phyloP scores from a whole-genome alignment of 2,329 filamentous ascomycete species.

The Purpureocillium takamizusanense region DNA sequence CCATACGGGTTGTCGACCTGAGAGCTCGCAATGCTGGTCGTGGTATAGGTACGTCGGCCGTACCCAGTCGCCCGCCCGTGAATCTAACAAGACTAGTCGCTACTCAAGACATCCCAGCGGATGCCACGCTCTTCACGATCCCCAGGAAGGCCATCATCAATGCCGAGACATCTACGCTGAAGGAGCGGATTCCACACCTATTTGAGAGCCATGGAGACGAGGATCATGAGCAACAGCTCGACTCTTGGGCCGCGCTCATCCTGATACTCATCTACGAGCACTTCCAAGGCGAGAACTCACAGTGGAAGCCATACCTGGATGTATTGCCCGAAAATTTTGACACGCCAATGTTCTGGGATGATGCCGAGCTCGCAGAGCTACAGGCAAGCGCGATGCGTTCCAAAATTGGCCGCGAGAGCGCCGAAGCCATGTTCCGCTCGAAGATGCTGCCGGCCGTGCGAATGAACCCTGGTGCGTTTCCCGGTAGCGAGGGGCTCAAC shows the following conservation, averaged over 20 bases:
- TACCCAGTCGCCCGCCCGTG: background rate
- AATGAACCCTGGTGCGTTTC: slow-evolving; percentile 35
- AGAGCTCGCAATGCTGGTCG: slow-evolving; percentile 41
- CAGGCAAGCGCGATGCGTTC: slow-evolving; percentile 67
- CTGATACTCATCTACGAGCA: slow-evolving; percentile 74
- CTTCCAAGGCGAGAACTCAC: slow-evolving; percentile 47
- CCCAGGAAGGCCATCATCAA: slow-evolving; percentile 65
- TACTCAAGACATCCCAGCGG: slow-evolving; percentile 56
- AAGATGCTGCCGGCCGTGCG: slow-evolving; percentile 43
- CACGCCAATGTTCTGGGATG: slow-evolving; percentile 84
- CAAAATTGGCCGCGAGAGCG: slow-evolving; percentile 67
- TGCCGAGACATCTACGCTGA: slow-evolving; percentile 61
- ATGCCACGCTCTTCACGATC: slow-evolving; percentile 73
- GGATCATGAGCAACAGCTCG: slow-evolving; percentile 27
- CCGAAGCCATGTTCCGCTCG: slow-evolving; percentile 58
- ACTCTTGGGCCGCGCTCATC: slow-evolving; percentile 55
- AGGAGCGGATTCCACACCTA: slow-evolving; percentile 44
- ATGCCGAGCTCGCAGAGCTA: slow-evolving; percentile 59
- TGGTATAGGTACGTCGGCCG: slow-evolving; percentile 38
- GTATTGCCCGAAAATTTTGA: slow-evolving; percentile 66
- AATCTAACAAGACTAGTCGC: slow-evolving; percentile 47
- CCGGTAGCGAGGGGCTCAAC: slow-evolving; percentile 18
- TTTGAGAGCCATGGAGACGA: slow-evolving; percentile 31
- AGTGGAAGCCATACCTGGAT: slow-evolving; percentile 71
- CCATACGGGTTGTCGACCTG: slow-evolving; percentile 44